A percentile compares a stretch with the other conserved stretches of the same genome.
These are phyloP conservation scores for Peronospora belbahrii DNA, from an alignment of 352 stramenopile species.

Conservation along the genomic window DNA sequence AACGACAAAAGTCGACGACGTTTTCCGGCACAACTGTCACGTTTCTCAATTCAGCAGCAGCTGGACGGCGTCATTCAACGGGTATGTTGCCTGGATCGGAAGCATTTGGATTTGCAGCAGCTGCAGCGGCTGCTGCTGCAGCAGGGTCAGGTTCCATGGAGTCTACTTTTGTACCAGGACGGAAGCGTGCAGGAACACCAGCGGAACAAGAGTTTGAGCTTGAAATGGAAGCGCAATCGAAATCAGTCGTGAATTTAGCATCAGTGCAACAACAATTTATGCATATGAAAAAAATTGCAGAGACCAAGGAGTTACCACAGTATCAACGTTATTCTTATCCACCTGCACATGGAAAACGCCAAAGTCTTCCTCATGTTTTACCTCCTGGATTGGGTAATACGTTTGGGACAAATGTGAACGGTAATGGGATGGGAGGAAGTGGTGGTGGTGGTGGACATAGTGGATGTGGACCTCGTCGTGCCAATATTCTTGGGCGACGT, in stretches of 20 bases:
- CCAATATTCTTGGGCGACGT: slow-evolving; percentile 15
- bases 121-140: slow-evolving; percentile 17
- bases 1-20: slow-evolving; percentile 34
- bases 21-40: slow-evolving; percentile 17
- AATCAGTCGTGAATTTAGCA: slow-evolving; percentile 4
- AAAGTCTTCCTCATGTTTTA: slow-evolving; percentile 38
- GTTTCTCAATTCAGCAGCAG: slow-evolving; percentile 27
- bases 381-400: slow-evolving; percentile 16
- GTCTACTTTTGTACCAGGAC: slow-evolving; percentile 1
- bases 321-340: slow-evolving; percentile 19
- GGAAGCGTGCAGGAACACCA: slow-evolving; percentile 18
- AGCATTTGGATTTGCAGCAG: slow-evolving; percentile 21
- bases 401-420: slow-evolving; percentile 5
- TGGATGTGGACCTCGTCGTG: slow-evolving; percentile 4
- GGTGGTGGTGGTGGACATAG: slow-evolving; percentile 5
- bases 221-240: slow-evolving; percentile 23
- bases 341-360: slow-evolving; percentile 26
- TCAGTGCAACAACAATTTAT: slow-evolving; percentile 16
- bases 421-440: slow-evolving; percentile 4
- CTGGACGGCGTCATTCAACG: slow-evolving; percentile 38
- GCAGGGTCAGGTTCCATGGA: slow-evolving; percentile 5
- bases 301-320: slow-evolving; percentile 20
- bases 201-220: slow-evolving; percentile 30
- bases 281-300: slow-evolving; percentile 22
- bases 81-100: slow-evolving; percentile 35